phyloP scores from a whole-genome alignment of 2,329 filamentous ascomycete genomes.

The Pyrenophora graminea region DNA sequence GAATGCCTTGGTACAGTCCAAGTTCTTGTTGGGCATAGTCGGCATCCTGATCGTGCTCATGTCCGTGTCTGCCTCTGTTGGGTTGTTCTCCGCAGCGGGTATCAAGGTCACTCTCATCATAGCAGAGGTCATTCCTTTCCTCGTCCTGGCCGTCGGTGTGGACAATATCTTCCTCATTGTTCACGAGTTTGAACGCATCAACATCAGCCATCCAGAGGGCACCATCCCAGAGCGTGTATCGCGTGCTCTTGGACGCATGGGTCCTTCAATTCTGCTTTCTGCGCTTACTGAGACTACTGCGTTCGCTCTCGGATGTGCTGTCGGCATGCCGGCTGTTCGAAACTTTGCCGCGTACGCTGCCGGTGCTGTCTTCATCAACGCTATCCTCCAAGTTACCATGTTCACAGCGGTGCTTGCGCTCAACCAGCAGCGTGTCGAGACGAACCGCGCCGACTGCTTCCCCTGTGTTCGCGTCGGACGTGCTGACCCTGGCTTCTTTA shows the following conservation, averaged over 20 bases:
- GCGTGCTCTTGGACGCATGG: constrained; percentile 90
- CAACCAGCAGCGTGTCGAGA: constrained; percentile 89
- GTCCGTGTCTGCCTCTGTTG: constrained; percentile 95
- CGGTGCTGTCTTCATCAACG: constrained; percentile 95
- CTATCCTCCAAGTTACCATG: constrained; percentile 94
- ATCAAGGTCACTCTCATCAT: constrained; percentile 97
- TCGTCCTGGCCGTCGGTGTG: constrained; percentile 93
- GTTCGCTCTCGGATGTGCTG: constrained; percentile 88
- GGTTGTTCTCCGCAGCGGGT: constrained; percentile 87
- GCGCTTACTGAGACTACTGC: constrained; percentile 93
- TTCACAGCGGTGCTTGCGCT: constrained; percentile 89
- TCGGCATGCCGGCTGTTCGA: constrained; percentile 95
- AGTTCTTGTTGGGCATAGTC: constrained; percentile 91
- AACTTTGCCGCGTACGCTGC: constrained; percentile 98
- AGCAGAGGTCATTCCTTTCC: constrained; percentile 96
- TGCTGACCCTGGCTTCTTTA: constrained; percentile 70
- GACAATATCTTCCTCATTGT: constrained; percentile 99
- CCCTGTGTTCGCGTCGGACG: constrained; percentile 83
- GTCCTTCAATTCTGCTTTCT: constrained; percentile 92
- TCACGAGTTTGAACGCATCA: constrained; percentile 95
- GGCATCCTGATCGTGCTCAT: constrained; percentile 96
- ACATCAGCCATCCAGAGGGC: constrained; percentile 86
- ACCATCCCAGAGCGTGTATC: constrained; percentile 84
- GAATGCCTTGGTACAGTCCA: constrained; percentile 88
- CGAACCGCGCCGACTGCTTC: constrained; percentile 85